A percentile compares a stretch with the other conserved stretches of the same genome.
phyloP scores from a whole-genome alignment of 2,329 filamentous ascomycete genomes.

The Epicoccum sorghinum region DNA sequence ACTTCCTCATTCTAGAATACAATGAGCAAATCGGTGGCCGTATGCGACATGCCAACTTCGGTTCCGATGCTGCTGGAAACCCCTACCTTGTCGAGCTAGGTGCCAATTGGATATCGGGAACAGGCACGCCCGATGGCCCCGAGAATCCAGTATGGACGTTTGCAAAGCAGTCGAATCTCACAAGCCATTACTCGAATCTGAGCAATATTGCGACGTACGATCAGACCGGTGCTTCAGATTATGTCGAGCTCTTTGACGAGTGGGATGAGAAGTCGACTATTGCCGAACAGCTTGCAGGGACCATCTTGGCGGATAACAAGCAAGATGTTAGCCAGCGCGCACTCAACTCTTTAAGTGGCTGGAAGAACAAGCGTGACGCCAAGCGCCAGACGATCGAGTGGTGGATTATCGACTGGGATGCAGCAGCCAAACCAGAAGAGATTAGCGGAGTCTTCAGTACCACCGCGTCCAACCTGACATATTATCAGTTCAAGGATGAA shows the following conservation, averaged over 20 bases:
- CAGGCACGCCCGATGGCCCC: conserved; percentile 42
- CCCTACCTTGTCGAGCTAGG: conserved; percentile 64
- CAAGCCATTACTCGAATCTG: conserved; percentile 65
- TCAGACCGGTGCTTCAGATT: conserved; percentile 61
- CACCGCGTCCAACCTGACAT: conserved; percentile 65
- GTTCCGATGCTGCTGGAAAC: conserved; percentile 56
- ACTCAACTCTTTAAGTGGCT: conserved; percentile 62
- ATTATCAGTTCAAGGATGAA: conserved; percentile 65
- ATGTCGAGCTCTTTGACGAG: conserved; percentile 56
- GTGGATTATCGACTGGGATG: conserved; percentile 65
- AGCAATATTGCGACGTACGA: conserved; percentile 66
- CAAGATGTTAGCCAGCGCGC: conserved; percentile 67
- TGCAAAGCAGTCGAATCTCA: conserved; percentile 63
- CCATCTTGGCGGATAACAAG: conserved; percentile 63
- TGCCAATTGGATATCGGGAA: conserved; percentile 68
- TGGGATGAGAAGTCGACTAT: conserved; percentile 56
- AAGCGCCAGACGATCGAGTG: conserved; percentile 67
- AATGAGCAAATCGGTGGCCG: conserved; percentile 68
- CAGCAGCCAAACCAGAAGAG: conserved; percentile 62
- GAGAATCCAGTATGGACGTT: conserved; percentile 70
- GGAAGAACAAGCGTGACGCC: conserved; percentile 65
- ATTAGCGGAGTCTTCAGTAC: conserved; percentile 62
- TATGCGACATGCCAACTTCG: conserved; percentile 64
- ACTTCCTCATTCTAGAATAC: conserved; percentile 71
- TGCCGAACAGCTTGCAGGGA: conserved; percentile 61